phyloP scores from a whole-genome alignment of 805 yeast genomes.

The Middelhovenomyces tepae region DNA sequence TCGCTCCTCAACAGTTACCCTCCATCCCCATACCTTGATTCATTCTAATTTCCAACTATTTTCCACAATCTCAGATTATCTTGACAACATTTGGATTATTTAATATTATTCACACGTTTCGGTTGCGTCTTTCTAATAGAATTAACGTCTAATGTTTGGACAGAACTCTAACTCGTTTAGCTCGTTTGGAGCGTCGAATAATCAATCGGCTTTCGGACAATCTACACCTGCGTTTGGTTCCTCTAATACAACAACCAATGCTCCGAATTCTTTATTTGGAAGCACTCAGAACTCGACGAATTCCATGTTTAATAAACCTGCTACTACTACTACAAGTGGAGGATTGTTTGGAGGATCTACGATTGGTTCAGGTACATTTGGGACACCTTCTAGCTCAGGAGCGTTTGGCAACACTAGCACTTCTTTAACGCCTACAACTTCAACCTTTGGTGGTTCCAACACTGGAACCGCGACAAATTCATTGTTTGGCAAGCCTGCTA shows the following conservation, averaged over 20 bases:
- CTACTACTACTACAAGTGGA: slow-evolving; percentile 20
- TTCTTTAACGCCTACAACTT: slow-evolving; percentile 12
- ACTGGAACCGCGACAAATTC: too few relatives aligned
- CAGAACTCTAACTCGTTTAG: too few relatives aligned
- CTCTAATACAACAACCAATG: slow-evolving; percentile 16
- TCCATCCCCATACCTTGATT: too few relatives aligned
- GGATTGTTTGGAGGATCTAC: slow-evolving; percentile 21
- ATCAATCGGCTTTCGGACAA: slow-evolving; percentile 21
- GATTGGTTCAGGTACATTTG: slow-evolving; percentile 3
- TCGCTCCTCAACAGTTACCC: too few relatives aligned
- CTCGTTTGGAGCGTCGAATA: too few relatives aligned
- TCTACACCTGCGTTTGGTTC: slow-evolving; percentile 32
- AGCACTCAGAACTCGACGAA: slow-evolving; percentile 13
- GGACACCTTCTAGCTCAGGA: slow-evolving; percentile 5
- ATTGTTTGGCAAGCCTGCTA: slow-evolving; percentile 17
- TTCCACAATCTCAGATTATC: too few relatives aligned
- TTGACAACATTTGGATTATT: too few relatives aligned
- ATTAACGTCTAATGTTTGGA: too few relatives aligned
- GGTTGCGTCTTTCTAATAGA: too few relatives aligned
- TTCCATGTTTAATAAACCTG: slow-evolving; percentile 15
- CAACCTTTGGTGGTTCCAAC: slow-evolving; percentile 15
- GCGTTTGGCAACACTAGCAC: slow-evolving; percentile 8
- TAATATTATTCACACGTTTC: too few relatives aligned
- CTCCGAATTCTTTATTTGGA: slow-evolving; percentile 8
- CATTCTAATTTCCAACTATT: too few relatives aligned